A percentile compares a stretch with the other conserved stretches of the same genome.
Conservation (phyloP, 192 early-diverging fungal species). For the Dissophora globulifera region DNA sequence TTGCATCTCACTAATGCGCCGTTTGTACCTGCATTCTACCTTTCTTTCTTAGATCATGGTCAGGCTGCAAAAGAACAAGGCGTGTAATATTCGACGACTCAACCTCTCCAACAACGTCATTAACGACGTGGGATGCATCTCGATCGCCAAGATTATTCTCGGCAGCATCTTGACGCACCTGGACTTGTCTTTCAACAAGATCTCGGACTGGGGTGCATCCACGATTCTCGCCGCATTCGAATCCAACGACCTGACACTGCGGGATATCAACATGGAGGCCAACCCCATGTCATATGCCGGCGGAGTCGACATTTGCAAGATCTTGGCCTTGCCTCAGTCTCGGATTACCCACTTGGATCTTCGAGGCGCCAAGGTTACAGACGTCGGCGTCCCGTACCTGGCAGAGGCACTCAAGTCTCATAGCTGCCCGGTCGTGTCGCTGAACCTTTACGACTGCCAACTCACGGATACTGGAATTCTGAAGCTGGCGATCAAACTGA, state of each 20-base stretch:
- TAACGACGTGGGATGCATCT: conserved; percentile 50
- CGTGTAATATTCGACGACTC: conserved; percentile 43
- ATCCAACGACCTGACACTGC: conserved; percentile 25
- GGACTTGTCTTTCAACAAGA: conserved; percentile 42
- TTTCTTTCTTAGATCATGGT: conserved; percentile 45
- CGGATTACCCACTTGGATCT: conserved; percentile 39
- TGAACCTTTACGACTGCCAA: conserved; percentile 49
- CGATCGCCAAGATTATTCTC: conserved; percentile 43
- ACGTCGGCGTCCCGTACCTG: conserved; percentile 44
- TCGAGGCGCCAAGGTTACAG: conserved; percentile 43
- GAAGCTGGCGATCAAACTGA: conserved; percentile 39
- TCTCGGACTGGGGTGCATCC: conserved; percentile 50
- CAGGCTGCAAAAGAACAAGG: conserved; percentile 21
- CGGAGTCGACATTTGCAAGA: conserved; percentile 45
- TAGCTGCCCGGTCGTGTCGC: conserved; percentile 23
- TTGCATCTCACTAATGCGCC: too few species aligned
- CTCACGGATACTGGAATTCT: conserved; percentile 39
- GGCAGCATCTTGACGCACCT: conserved; percentile 20
- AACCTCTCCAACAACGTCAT: conserved; percentile 37
- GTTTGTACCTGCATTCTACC: too few species aligned
- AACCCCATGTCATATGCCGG: conserved; percentile 34
- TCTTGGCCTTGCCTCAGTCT: conserved; percentile 33
- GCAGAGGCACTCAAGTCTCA: conserved; percentile 50
- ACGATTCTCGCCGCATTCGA: conserved; percentile 48
- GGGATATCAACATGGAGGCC: conserved; percentile 43